Percentiles rank a stretch among this genome's conserved stretches.
Evolutionary conservation across 768 basidiomycete genomes (phyloP).

Genomic region (Kwoniella shandongensis): DNA sequence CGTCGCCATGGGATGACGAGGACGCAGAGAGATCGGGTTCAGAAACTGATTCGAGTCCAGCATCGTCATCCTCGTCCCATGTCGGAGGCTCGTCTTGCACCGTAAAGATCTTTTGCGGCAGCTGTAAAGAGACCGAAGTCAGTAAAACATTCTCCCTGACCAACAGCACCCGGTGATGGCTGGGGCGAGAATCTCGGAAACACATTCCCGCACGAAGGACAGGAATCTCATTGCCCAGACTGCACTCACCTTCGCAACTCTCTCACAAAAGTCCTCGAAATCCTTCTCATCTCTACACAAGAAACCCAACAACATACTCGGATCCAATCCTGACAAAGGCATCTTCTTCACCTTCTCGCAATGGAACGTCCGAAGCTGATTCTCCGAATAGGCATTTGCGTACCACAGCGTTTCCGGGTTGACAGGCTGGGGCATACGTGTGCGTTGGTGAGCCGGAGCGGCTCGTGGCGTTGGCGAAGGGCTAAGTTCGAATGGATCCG

Average conservation of each 20-base stretch:
- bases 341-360: constrained; percentile 96
- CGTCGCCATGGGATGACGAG: not conserved
- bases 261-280: constrained; percentile 74
- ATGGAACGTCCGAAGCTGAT: constrained; percentile 85
- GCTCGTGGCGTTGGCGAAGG: constrained; percentile 28
- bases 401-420: constrained; percentile 57
- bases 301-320: constrained; percentile 96
- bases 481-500: constrained; percentile 30
- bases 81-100: constrained; percentile 83
- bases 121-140: constrained; percentile 46
- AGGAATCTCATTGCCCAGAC: no score
- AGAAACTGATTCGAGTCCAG: constrained; percentile 79
- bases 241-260: constrained; percentile 70
- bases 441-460: constrained; percentile 45
- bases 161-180: no score
- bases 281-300: constrained; percentile 77
- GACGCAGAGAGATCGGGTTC: constrained; percentile 59
- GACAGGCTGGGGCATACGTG: constrained; percentile 31
- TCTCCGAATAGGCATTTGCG: constrained; percentile 67
- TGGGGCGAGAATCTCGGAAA: no score
- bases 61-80: constrained; percentile 66
- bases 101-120: constrained; percentile 71
- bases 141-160: constrained; percentile 6
- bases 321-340: constrained; percentile 84
- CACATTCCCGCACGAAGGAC: no score